A percentile compares a stretch with the other conserved stretches of the same genome.
These are phyloP conservation scores for Apophysomyces elegans DNA, from an alignment of 371 early-diverging fungal genomes.

Conservation along the genomic window DNA sequence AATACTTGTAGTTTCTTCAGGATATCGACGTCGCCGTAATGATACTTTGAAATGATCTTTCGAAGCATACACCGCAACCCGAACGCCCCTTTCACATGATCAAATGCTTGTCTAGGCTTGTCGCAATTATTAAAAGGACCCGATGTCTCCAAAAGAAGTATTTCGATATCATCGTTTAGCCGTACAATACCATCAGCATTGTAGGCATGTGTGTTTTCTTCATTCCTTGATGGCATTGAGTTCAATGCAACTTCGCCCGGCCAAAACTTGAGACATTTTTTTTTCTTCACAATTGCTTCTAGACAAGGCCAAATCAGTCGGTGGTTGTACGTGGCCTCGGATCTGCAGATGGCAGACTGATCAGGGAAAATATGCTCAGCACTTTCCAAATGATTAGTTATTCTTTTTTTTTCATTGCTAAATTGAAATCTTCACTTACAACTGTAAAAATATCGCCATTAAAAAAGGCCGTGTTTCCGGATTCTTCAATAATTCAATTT, in stretches of 20 bases:
- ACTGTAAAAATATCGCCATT: slow-evolving; percentile 8
- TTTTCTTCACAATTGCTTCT: not conserved
- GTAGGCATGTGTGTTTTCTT: not conserved
- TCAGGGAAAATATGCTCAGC: slow-evolving; percentile 7
- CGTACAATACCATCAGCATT: slow-evolving; percentile 8
- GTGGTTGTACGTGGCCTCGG: not conserved
- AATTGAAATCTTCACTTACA: slow-evolving; percentile 3
- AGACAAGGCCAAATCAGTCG: slow-evolving; percentile 5
- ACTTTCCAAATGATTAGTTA: not conserved
- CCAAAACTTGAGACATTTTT: slow-evolving; percentile 7
- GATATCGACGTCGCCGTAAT: not conserved
- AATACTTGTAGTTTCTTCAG: slow-evolving; percentile 9
- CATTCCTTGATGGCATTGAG: slow-evolving; percentile 8
- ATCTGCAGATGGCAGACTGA: slow-evolving; percentile 6
- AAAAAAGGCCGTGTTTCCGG: slow-evolving; percentile 3
- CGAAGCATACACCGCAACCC: slow-evolving; percentile 2
- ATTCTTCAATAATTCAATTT: slow-evolving; percentile 2
- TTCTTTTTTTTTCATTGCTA: not conserved
- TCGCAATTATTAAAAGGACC: not conserved
- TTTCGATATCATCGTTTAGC: slow-evolving; percentile 3
- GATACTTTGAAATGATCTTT: slow-evolving; percentile 1
- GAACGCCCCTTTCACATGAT: slow-evolving; percentile 7
- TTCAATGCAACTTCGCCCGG: slow-evolving; percentile 8
- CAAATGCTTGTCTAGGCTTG: slow-evolving; percentile 1
- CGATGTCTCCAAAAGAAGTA: slow-evolving; percentile 9